Evolutionary conservation across 148 eudicot species (phyloP), one percentile per base, ranked within the genome.

Genomic region (Salicornia ramosissima): DNA sequence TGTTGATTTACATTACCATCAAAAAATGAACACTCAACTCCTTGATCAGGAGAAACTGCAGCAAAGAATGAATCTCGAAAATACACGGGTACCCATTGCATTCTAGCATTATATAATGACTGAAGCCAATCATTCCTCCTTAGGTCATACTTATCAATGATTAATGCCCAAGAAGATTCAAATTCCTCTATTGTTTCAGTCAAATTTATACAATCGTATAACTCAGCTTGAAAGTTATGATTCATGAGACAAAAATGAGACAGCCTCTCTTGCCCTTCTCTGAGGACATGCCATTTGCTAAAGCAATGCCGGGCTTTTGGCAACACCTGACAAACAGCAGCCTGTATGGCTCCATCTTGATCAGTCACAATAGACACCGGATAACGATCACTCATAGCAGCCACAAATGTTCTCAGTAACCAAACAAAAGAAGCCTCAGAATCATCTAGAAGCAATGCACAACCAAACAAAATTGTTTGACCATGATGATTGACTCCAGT

Each of bases 401-500:
- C 88, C 65, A 90, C 87, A 85, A 90, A 92, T 56, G 97, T 85
- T 75, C 80, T 88, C 53, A 90, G 83, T 67, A 92, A 79, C 97
- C 97, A 92, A 28, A 83, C 61, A 78, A 90, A 90, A 2, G 97
- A 82, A 74, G 87, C 85, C 80, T 92, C 97, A 14, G 97, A 90
- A 80, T 92, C 96, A 90, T 92, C 96, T 67, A 86, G 80, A 75
- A 92, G 88, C 71, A 92, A 78, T 46, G 93, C 90, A 77, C 97
- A 92, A 63, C 91, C 97, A 71, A 92, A 86, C 74, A 92, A 80
- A 77, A 90, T 78, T 22, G 77, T 80, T 70, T 92, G 94, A 59
- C 91, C 96, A 65, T 92, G 97, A 80, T 92, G 93, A 71, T 90
- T 92, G 75, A 92, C 85, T 43, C 97, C 97, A 2, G 88, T 88